phyloP scores from a whole-genome alignment of 2,329 filamentous ascomycete species.

The Epichloe baconii region DNA sequence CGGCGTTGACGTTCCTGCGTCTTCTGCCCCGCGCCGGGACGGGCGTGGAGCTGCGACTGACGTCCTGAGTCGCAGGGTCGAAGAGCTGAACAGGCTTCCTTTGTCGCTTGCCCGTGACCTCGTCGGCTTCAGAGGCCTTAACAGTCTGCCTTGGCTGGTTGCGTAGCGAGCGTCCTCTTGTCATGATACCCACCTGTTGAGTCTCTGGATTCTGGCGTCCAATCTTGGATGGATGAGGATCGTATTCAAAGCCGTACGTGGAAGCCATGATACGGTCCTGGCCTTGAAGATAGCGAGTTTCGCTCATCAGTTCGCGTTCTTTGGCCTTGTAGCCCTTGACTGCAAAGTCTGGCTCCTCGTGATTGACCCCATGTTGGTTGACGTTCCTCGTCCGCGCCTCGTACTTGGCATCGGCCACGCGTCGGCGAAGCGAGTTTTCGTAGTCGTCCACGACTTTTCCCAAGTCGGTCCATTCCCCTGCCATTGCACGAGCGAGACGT shows the following conservation, averaged over 20 bases:
- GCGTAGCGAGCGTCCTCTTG: conserved; percentile 38
- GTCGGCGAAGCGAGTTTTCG: conserved; percentile 41
- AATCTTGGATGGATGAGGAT: conserved; percentile 42
- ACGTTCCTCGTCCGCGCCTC: conserved; percentile 31
- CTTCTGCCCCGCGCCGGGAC: conserved; percentile 20
- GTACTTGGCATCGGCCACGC: conserved; percentile 33
- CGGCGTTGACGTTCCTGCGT: conserved; percentile 18
- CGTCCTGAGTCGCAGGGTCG: conserved; percentile 36
- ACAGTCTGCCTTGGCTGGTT: conserved; percentile 45
- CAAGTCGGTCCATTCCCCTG: conserved; percentile 41
- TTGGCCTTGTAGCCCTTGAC: conserved; percentile 40
- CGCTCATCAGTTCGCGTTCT: conserved; percentile 28
- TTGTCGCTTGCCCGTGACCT: conserved; percentile 39
- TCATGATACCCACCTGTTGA: conserved; percentile 37
- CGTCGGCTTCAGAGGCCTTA: conserved; percentile 42
- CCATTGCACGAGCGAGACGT: conserved; percentile 34
- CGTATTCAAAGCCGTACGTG: conserved; percentile 48
- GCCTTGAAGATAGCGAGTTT: conserved; percentile 33
- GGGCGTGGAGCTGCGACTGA: conserved; percentile 40
- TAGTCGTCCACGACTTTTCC: conserved; percentile 41
- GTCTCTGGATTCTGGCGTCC: conserved; percentile 45
- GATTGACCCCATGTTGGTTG: conserved; percentile 25
- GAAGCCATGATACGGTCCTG: conserved; percentile 47
- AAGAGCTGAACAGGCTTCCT: conserved; percentile 38
- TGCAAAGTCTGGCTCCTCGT: conserved; percentile 38